Evolutionary conservation across 2,329 filamentous ascomycete species (phyloP).

Genomic region (Xylariales sp.): DNA sequence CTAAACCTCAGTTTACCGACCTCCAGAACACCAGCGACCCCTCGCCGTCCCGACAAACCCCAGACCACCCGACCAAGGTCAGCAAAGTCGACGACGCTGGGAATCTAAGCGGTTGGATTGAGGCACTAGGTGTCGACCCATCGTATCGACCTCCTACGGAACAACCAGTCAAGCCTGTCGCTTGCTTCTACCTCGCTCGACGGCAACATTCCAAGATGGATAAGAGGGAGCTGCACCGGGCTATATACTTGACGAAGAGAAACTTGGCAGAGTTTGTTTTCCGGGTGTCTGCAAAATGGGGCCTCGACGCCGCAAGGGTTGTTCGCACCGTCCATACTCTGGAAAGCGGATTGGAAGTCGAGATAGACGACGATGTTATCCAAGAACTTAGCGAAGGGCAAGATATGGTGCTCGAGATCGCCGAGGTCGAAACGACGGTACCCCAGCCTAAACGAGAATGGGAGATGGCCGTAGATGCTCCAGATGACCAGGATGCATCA

Average conservation of each 20-base stretch:
- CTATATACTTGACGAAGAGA: constrained; percentile 78
- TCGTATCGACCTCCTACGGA: constrained; percentile 77
- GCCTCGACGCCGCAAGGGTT: constrained; percentile 68
- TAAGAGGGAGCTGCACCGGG: constrained; percentile 66
- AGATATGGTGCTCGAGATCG: constrained; percentile 76
- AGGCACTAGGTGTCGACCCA: constrained; percentile 84
- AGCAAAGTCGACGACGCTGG: constrained; percentile 56
- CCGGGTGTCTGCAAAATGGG: constrained; percentile 73
- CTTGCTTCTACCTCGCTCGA: constrained; percentile 79
- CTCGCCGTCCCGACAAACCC: constrained; percentile 35
- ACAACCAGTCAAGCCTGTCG: constrained; percentile 65
- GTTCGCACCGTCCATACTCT: constrained; percentile 68
- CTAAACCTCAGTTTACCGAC: constrained; percentile 51
- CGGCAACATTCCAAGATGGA: constrained; percentile 45
- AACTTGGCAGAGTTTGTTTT: constrained; percentile 69
- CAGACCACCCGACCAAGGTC: constrained; percentile 50
- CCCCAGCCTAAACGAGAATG: constrained; percentile 50
- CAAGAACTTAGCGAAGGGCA: constrained; percentile 82
- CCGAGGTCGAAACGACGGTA: constrained; percentile 33
- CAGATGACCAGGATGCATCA: constrained; percentile 33
- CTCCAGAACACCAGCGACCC: constrained; percentile 49
- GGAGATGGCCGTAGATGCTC: constrained; percentile 55
- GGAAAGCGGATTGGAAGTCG: constrained; percentile 70
- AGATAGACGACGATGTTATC: constrained; percentile 88
- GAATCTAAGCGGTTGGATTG: constrained; percentile 76